A percentile compares a stretch with the other conserved stretches of the same genome.
phyloP scores from a whole-genome alignment of 2,329 filamentous ascomycete species.

The Curvularia spicifera region DNA sequence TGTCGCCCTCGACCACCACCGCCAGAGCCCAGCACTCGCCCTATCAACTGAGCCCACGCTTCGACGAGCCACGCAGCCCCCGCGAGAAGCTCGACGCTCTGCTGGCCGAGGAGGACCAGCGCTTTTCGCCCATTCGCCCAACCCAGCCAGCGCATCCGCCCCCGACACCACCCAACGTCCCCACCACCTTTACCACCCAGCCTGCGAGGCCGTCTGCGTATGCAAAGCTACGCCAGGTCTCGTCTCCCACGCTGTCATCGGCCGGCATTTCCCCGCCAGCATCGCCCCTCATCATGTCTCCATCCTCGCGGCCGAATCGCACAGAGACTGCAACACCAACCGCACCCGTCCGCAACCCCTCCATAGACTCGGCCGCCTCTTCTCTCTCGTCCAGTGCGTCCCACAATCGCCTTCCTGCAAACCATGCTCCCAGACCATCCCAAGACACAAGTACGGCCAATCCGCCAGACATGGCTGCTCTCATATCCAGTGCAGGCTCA shows the following conservation, averaged over 20 bases:
- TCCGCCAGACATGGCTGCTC: slow-evolving; percentile 75
- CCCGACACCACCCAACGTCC: slow-evolving; percentile 16
- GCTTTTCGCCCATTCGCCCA: slow-evolving; percentile 24
- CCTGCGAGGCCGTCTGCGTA: slow-evolving; percentile 37
- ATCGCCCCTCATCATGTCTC: slow-evolving; percentile 47
- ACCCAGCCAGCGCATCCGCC: slow-evolving; percentile 20
- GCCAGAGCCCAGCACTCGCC: slow-evolving; percentile 21
- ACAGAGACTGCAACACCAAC: slow-evolving; percentile 38
- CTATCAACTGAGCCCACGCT: slow-evolving; percentile 44
- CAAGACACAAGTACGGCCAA: slow-evolving; percentile 61
- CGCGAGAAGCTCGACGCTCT: slow-evolving; percentile 50
- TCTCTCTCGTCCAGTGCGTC: slow-evolving; percentile 53
- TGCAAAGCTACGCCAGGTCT: slow-evolving; percentile 45
- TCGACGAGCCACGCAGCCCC: slow-evolving; percentile 47
- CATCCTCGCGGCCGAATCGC: slow-evolving; percentile 45
- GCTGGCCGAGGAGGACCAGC: slow-evolving; percentile 43
- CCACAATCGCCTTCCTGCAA: slow-evolving; percentile 62
- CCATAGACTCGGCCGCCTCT: slow-evolving; percentile 93
- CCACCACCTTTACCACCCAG: slow-evolving; percentile 23
- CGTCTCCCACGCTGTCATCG: slow-evolving; percentile 44
- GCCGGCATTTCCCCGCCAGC: slow-evolving; percentile 43
- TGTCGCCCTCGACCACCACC: slow-evolving; percentile 25
- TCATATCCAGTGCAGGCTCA: slow-evolving; percentile 85
- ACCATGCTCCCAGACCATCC: slow-evolving; percentile 63
- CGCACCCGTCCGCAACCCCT: slow-evolving; percentile 72